phyloP scores from a whole-genome alignment of 345 rosid genomes.

The Citrus medica region DNA sequence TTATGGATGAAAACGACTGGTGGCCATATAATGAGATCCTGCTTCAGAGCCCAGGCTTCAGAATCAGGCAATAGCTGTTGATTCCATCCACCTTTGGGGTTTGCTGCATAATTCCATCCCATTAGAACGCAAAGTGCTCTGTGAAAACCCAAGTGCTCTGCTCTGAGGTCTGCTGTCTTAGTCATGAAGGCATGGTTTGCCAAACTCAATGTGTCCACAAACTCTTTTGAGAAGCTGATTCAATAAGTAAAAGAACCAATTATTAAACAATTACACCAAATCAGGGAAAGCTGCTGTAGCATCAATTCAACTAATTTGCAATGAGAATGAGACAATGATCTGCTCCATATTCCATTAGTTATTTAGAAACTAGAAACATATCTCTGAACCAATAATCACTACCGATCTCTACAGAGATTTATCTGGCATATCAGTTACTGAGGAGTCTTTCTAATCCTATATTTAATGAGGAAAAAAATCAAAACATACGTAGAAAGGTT shows the following conservation, averaged over 20 bases:
- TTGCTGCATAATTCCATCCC: conserved; percentile 38
- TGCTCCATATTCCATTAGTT: background rate
- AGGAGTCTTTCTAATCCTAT: background rate
- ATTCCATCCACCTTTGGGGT: conserved; percentile 28
- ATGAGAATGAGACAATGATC: background rate
- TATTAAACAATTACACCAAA: background rate
- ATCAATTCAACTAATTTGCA: background rate
- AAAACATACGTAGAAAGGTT: background rate
- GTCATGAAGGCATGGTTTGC: conserved; percentile 37
- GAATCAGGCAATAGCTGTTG: conserved; percentile 21
- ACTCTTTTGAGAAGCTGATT: conserved; percentile 38
- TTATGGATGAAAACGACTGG: conserved; percentile 44
- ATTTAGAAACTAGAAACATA: background rate
- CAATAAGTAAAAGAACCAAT: conserved; percentile 4
- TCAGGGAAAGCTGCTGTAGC: background rate
- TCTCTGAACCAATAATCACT: too few relatives aligned
- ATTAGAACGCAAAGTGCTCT: conserved; percentile 50
- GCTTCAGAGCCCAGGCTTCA: conserved; percentile 39
- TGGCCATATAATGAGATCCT: conserved; percentile 60
- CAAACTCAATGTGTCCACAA: conserved; percentile 32
- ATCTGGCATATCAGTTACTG: background rate
- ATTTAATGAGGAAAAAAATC: background rate
- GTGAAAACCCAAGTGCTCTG: conserved; percentile 54
- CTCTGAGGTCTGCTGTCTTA: conserved; percentile 24
- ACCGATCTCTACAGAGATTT: too few relatives aligned